Percentiles rank a stretch among this genome's conserved stretches.
phyloP scores from a whole-genome alignment of 768 basidiomycete genomes.

The Flagelloscypha sp. region DNA sequence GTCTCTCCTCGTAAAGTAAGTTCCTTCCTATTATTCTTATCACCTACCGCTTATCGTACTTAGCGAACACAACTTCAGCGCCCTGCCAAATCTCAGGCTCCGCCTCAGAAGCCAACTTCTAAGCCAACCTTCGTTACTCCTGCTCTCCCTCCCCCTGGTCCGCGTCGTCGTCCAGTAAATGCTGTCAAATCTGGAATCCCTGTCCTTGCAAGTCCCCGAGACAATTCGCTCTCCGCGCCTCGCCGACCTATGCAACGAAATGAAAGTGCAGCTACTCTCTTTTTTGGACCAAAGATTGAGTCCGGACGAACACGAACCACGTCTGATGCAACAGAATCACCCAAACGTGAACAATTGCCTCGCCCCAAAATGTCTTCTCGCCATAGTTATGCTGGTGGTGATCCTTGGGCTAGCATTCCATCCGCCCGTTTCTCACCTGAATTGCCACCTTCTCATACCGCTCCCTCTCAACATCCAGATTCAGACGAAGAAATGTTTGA shows the following conservation, averaged over 20 bases:
- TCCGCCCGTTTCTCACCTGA: conserved; percentile 36
- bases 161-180: neutral
- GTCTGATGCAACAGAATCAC: conserved; percentile 11
- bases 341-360: conserved; percentile 22
- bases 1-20: no score
- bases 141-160: no score
- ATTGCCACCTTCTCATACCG: conserved; percentile 35
- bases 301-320: conserved; percentile 9
- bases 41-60: no score
- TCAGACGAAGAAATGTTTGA: conserved; percentile 54
- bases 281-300: conserved; percentile 55
- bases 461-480: conserved; percentile 18
- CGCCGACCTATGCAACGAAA: conserved; percentile 41
- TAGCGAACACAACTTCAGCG: no score
- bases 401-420: conserved; percentile 31
- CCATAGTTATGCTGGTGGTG: conserved; percentile 58
- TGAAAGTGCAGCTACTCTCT: conserved; percentile 55
- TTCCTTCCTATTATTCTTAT: no score
- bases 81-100: no score
- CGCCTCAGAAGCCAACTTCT: no score
- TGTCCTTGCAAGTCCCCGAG: conserved; percentile 26
- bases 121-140: no score
- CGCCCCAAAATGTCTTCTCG: conserved; percentile 35
- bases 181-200: neutral
- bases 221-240: conserved; percentile 15